These are phyloP conservation scores for Brassica balearica DNA, from an alignment of 441 rosid species.

Conservation along the genomic window DNA sequence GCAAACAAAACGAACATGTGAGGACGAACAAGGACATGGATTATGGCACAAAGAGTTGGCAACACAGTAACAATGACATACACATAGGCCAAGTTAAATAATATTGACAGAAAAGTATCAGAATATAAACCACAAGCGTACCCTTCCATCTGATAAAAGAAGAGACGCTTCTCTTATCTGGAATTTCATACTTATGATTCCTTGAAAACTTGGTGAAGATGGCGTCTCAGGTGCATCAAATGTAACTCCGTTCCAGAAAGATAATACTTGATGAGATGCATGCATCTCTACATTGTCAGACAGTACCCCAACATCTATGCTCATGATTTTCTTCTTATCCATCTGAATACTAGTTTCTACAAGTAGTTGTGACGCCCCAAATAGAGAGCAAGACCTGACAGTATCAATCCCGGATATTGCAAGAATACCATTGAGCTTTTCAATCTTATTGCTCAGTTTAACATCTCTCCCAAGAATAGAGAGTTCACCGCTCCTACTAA, in stretches of 20 bases:
- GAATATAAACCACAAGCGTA: conserved; percentile 44
- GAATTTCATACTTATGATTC: conserved; percentile 53
- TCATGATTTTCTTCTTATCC: conserved; percentile 47
- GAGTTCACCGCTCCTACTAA: conserved; percentile 59
- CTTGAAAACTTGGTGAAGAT: conserved; percentile 59
- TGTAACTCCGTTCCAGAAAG: conserved; percentile 69
- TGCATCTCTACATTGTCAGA: conserved; percentile 69
- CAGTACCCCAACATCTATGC: conserved; percentile 50
- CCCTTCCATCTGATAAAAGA: conserved; percentile 94
- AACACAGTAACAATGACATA: conserved; percentile 1
- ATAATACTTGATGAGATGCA: conserved; percentile 75
- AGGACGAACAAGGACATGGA: conserved; percentile 28
- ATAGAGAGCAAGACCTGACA: conserved; percentile 66
- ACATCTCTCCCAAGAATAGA: conserved; percentile 51
- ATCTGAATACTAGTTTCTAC: conserved; percentile 55
- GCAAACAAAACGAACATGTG: conserved; percentile 22
- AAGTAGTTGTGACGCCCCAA: conserved; percentile 62
- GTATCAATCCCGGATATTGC: conserved; percentile 48
- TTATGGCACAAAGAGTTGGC: conserved; percentile 21
- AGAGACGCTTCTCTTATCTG: conserved; percentile 70
- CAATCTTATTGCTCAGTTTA: conserved; percentile 62
- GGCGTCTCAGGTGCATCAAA: conserved; percentile 60
- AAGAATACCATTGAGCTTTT: conserved; percentile 54
- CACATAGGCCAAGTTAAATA: conserved; percentile 15
- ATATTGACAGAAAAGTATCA: conserved; percentile 21